A percentile compares a stretch with the other conserved stretches of the same genome.
Evolutionary conservation across 179 eudicot genomes (phyloP).

Genomic region (Dionaea muscipula): DNA sequence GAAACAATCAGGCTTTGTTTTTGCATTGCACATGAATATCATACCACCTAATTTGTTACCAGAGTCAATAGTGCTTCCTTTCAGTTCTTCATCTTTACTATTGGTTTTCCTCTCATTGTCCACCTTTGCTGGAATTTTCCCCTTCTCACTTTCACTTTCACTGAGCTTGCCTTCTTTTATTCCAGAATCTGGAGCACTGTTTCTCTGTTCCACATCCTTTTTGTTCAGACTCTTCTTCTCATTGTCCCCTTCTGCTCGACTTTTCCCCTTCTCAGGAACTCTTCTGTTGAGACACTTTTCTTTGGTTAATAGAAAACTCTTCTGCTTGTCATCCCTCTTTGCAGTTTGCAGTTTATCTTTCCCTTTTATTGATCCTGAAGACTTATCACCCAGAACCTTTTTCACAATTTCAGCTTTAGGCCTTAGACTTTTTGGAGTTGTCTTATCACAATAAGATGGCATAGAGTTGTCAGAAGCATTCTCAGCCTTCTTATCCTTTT

Average conservation of each 20-base stretch:
- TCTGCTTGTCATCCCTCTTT: conserved; percentile 14
- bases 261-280: conserved; percentile 5
- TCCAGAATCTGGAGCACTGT: conserved; percentile 4
- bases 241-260: not conserved
- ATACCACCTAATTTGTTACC: conserved; percentile 36
- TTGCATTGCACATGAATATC: conserved; percentile 58
- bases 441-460: conserved; percentile 10
- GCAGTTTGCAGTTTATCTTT: conserved; percentile 9
- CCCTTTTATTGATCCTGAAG: conserved; percentile 2
- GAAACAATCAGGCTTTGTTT: conserved; percentile 67
- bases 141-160: conserved; percentile 13
- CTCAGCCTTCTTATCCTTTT: conserved; percentile 14
- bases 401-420: conserved; percentile 23
- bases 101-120: conserved; percentile 8
- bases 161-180: conserved; percentile 10
- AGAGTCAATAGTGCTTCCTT: conserved; percentile 13
- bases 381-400: conserved; percentile 12
- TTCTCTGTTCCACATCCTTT: too few relatives aligned
- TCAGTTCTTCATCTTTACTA: conserved; percentile 13
- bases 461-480: conserved; percentile 20
- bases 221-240: not conserved
- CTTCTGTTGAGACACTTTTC: not conserved
- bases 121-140: not conserved
- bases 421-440: conserved; percentile 18
- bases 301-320: not conserved